Percentiles rank a stretch among this genome's conserved stretches.
phyloP scores from a whole-genome alignment of 2,329 filamentous ascomycete genomes.

The Arthrobotrys sinensis region DNA sequence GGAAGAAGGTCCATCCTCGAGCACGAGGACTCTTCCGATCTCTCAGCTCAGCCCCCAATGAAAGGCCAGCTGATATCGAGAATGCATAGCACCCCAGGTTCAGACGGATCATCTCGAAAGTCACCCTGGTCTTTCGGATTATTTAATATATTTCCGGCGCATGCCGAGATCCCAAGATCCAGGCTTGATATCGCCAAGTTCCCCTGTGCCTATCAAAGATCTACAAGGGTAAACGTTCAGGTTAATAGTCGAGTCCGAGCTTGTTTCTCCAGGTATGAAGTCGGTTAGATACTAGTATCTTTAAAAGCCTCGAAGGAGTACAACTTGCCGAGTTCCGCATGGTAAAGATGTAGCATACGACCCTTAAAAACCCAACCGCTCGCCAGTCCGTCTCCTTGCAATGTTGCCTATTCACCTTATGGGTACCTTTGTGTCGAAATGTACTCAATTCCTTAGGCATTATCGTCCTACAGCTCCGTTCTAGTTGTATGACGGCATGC shows the following conservation, averaged over 20 bases:
- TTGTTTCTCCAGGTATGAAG: neutral
- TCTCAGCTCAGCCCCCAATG: slow-evolving; percentile 1
- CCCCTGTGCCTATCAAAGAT: slow-evolving; percentile 21
- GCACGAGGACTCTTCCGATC: neutral
- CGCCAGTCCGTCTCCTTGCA: too few species aligned
- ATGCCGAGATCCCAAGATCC: slow-evolving; percentile 34
- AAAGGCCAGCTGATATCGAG: slow-evolving; percentile 9
- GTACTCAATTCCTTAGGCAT: too few species aligned
- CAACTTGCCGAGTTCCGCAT: too few species aligned
- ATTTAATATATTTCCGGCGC: slow-evolving; percentile 39
- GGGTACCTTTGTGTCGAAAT: too few species aligned
- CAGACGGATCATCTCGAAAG: neutral
- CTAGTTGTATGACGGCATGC: neutral
- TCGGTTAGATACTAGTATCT: too few species aligned
- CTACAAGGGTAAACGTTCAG: slow-evolving; percentile 6
- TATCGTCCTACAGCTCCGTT: neutral
- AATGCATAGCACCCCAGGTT: neutral
- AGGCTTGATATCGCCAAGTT: slow-evolving; percentile 33
- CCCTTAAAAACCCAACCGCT: too few species aligned
- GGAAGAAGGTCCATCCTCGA: neutral
- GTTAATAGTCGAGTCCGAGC: neutral
- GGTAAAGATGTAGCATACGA: too few species aligned
- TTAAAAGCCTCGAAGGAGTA: too few species aligned
- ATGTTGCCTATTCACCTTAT: too few species aligned
- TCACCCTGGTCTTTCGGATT: slow-evolving; percentile 17